Evolutionary conservation across 257 asterid species (phyloP), one percentile per base, ranked within the genome.

Genomic region (Scutellaria baicalensis): DNA sequence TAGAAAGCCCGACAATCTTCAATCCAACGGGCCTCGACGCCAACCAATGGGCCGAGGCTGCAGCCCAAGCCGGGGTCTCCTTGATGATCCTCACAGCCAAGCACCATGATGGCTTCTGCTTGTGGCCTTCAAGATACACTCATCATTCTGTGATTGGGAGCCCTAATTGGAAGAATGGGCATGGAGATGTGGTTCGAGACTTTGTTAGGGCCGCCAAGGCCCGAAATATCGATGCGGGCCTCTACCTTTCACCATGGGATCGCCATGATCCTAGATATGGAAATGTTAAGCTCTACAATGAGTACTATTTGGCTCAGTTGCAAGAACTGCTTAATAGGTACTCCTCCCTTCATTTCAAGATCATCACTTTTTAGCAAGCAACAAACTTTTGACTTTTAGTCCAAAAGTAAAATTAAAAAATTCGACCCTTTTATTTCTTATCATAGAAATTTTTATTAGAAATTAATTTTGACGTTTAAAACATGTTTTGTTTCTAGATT

Each of bases 191-290:
- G 6, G 84, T 93, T 9, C 60, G 6, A 8, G 98, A 91, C 47
- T 83, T 90, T 36, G 90, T 79, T n/a, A 9, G 48, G 6, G 97
- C 98, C 0, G 87, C 87, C 0, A 81, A 62, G 73, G 84, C 89
- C 68, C 88, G 91, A 0, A 86, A 87, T 9, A 73, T 93, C 1
- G 96, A 93, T 21, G 68, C 78, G 43, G 98, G 98, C 9, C 59
- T 93, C 68, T 93, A 93, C 68, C 97, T 93, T 20, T 93, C 98
- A 0, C 98, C 98, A 0, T 93, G 98, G 97, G 98, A 93, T 76
- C 86, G 94, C 2, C 98, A 93, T 72, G 97, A 93, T 61, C 72
- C 31, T 3, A 83, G 91, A 82, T 93, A 93, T 59, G 98, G 98
- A 1, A 62, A 76, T 20, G 80, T 27, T 40, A 84, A 83, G 70